phyloP scores from a whole-genome alignment of 345 rosid genomes.

The Erodium maritimum region DNA sequence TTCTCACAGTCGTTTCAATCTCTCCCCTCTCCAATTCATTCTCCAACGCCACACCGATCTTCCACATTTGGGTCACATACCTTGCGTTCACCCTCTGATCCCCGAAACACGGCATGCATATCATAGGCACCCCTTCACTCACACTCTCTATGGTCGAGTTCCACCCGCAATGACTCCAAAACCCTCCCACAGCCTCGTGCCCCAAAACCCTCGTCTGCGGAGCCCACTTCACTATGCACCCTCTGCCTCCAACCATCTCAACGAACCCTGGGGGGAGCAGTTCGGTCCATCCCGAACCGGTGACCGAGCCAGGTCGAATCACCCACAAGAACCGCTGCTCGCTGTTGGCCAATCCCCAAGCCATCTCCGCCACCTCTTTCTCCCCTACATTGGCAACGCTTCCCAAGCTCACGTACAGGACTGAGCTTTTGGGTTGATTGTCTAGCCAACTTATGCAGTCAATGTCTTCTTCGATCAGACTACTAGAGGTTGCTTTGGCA shows the following conservation, averaged over 20 bases:
- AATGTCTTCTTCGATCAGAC: conserved; percentile 16
- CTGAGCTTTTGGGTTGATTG: conserved; percentile 17
- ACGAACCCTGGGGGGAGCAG: conserved; percentile 8
- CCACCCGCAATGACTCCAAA: conserved; percentile 38
- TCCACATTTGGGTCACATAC: conserved; percentile 19
- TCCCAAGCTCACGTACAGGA: conserved; percentile 27
- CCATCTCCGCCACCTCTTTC: conserved; percentile 19
- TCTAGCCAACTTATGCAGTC: conserved; percentile 27
- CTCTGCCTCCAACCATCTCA: conserved; percentile 9
- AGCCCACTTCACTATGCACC: conserved; percentile 28
- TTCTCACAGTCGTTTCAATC: conserved; percentile 10
- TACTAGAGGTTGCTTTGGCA: conserved; percentile 12
- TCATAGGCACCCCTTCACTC: conserved; percentile 27
- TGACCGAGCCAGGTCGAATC: conserved; percentile 15
- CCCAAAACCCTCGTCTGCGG: conserved; percentile 27
- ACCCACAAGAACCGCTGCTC: conserved; percentile 25
- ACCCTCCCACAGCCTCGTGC: conserved; percentile 23
- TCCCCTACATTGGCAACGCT: conserved; percentile 9
- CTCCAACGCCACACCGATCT: conserved; percentile 15
- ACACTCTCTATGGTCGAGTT: conserved; percentile 30
- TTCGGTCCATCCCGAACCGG: conserved; percentile 14
- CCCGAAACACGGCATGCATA: conserved; percentile 24
- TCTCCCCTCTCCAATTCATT: conserved; percentile 18
- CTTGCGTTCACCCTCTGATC: conserved; percentile 25
- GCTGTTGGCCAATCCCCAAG: conserved; percentile 22